Conservation (phyloP, 495 filamentous ascomycete species). For the Saxispiralis lemnorum region DNA sequence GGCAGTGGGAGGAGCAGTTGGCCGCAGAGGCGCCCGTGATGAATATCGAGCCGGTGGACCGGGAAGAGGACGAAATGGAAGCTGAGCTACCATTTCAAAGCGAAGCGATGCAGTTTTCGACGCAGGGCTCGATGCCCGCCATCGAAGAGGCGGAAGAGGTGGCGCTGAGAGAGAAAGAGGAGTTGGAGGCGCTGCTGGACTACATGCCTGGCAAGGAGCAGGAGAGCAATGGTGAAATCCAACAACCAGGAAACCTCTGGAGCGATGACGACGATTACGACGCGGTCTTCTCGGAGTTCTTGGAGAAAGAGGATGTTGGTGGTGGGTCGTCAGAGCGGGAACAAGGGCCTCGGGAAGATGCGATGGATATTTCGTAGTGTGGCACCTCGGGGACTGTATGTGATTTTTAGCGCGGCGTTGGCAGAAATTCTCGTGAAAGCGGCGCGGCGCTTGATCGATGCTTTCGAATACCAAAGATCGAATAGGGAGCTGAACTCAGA, state of each 20-base stretch:
- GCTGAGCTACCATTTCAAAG: conserved; percentile 6
- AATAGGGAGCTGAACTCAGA: too few relatives aligned
- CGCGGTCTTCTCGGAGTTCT: conserved; percentile 33
- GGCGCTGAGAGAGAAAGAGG: conserved; percentile 36
- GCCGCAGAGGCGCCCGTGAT: conserved; percentile 19
- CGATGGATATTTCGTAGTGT: too few relatives aligned
- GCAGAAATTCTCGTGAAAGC: too few relatives aligned
- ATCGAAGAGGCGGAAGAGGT: conserved; percentile 29
- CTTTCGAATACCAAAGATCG: too few relatives aligned
- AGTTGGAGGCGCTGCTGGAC: conserved; percentile 39
- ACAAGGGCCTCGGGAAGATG: too few relatives aligned
- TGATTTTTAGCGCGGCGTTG: too few relatives aligned
- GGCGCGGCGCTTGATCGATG: too few relatives aligned
- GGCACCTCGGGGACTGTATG: too few relatives aligned
- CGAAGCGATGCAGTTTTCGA: conserved; percentile 30
- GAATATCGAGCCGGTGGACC: conserved; percentile 23
- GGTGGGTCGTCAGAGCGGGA: not conserved
- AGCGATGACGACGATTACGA: conserved; percentile 39
- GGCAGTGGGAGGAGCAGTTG: conserved; percentile 30
- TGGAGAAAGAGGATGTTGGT: conserved; percentile 2
- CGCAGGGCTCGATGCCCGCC: conserved; percentile 26
- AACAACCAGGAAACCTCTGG: conserved; percentile 14
- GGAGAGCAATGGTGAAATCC: conserved; percentile 20
- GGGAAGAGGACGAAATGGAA: conserved; percentile 4
- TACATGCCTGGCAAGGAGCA: conserved; percentile 24